A percentile compares a stretch with the other conserved stretches of the same genome.
phyloP scores from a whole-genome alignment of 2,329 filamentous ascomycete genomes.

The Coniella lustricola region DNA sequence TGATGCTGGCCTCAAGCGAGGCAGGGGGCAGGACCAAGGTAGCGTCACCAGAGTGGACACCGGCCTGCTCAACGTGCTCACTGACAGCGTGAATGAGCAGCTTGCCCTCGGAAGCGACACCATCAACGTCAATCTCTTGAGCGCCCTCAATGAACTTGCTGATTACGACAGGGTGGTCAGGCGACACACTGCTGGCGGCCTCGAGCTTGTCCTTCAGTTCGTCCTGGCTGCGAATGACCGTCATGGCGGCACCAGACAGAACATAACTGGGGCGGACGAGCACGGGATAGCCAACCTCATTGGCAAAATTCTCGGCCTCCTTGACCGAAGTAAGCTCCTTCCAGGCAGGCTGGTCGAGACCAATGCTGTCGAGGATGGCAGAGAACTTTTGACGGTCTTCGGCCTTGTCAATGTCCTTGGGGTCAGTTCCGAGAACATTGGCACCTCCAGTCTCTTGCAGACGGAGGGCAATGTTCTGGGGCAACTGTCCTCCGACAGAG shows the following conservation, averaged over 20 bases:
- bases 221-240: slow-evolving; percentile 78
- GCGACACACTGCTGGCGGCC: slow-evolving; percentile 82
- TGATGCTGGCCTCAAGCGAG: slow-evolving; percentile 67
- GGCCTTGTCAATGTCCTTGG: slow-evolving; percentile 91
- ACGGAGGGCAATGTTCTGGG: slow-evolving; percentile 93
- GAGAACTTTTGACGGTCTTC: slow-evolving; percentile 99
- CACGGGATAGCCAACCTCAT: slow-evolving; percentile 84
- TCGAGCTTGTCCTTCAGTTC: slow-evolving; percentile 94
- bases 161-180: slow-evolving; percentile 96
- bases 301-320: slow-evolving; percentile 81
- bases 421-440: slow-evolving; percentile 86
- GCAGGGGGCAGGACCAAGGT: slow-evolving; percentile 86
- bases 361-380: slow-evolving; percentile 92
- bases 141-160: slow-evolving; percentile 97
- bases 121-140: slow-evolving; percentile 93
- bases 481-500: slow-evolving; percentile 90
- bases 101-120: slow-evolving; percentile 78
- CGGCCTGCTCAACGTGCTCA: slow-evolving; percentile 94
- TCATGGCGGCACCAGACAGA: slow-evolving; percentile 96
- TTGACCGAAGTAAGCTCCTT: slow-evolving; percentile 88
- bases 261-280: slow-evolving; percentile 93
- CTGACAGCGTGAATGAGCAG: slow-evolving; percentile 86
- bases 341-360: slow-evolving; percentile 95
- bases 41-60: slow-evolving; percentile 96
- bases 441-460: slow-evolving; percentile 87